phyloP scores from a whole-genome alignment of 805 yeast genomes.

The Lachancea lanzarotensis region DNA sequence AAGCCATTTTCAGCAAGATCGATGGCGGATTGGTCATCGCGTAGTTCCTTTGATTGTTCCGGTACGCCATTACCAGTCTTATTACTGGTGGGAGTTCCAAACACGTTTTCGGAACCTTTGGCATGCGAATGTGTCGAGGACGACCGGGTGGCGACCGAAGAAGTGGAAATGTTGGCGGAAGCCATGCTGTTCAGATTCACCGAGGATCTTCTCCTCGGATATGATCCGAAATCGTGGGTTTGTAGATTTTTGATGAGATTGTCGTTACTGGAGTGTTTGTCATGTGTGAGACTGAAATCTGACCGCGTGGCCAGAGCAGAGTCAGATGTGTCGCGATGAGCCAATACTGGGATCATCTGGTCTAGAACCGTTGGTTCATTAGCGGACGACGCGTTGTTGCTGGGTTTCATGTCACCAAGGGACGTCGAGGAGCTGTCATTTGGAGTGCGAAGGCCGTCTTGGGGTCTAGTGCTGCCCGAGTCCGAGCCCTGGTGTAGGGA shows the following conservation, averaged over 20 bases:
- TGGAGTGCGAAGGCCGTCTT: constrained; percentile 17
- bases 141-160: constrained; percentile 23
- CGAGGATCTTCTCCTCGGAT: constrained; percentile 23
- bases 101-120: constrained; percentile 21
- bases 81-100: constrained; percentile 22
- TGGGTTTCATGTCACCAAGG: constrained; percentile 15
- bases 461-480: constrained; percentile 21
- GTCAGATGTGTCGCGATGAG: constrained; percentile 9
- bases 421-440: constrained; percentile 14
- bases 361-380: constrained; percentile 17
- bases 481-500: constrained; percentile 14
- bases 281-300: constrained; percentile 2
- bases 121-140: constrained; percentile 24
- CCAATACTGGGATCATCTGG: constrained; percentile 22
- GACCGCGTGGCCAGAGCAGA: constrained; percentile 5
- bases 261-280: constrained; percentile 10
- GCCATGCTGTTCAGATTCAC: constrained; percentile 7
- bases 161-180: constrained; percentile 10
- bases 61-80: constrained; percentile 3
- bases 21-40: neutral
- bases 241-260: constrained; percentile 20
- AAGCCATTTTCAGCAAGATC: constrained; percentile 6
- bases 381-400: constrained; percentile 8
- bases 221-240: constrained; percentile 26
- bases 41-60: neutral